Base-by-base conservation (phyloP, 78 protist species). In the Speleostelium caveatum region DNA sequence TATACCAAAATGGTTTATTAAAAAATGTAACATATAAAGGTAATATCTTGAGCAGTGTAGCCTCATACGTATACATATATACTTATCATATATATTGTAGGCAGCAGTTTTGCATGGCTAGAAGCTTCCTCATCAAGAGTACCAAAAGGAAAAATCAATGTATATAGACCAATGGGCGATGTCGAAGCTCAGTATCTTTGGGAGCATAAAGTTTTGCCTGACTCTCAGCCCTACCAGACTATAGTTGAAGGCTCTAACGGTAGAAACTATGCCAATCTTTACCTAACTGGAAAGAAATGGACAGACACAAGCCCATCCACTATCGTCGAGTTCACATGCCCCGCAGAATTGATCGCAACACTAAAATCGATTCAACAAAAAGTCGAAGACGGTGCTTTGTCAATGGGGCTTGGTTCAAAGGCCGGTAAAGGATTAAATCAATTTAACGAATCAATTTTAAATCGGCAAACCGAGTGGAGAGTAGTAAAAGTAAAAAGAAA, bases 161-260 rank as follows among this genome's bases (percentile, higher is more conserved):
- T 93, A 14, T 94, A 92, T 65, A 41, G 96, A 33, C 96, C 92
- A 14, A 78, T 78, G 88, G 88, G 88, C 22, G 94, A 94, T 73
- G 3, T 33, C 1, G 96, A 94, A 36, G 33, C 33, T 19, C 38
- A n/a, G 3, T 95, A 49, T 49, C 65, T 94, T 10, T 1, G 94
- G 1, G 72, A 35, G 0, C 33, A 96, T 49, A 36, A 66, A 7
- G 41, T 51, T 5, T 79, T 95, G 30, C 96, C 96, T 22, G 74
- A 65, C 12, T 92, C 96, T 12, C 96, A 94, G 59, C 96, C 96
- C 16, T 95, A 95, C 28, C 96, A 95, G 51, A 92, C 96, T 0
- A 95, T 95, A 0, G 79, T 95, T 7, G 90, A 95, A 45, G 96
- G 96, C 6, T 79, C 49, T 28, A 79, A 35, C 17, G 96, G 96